Evolutionary conservation across 108 stramenopile genomes (phyloP).

Genomic region (Mayamaea pseudoterrestris): DNA sequence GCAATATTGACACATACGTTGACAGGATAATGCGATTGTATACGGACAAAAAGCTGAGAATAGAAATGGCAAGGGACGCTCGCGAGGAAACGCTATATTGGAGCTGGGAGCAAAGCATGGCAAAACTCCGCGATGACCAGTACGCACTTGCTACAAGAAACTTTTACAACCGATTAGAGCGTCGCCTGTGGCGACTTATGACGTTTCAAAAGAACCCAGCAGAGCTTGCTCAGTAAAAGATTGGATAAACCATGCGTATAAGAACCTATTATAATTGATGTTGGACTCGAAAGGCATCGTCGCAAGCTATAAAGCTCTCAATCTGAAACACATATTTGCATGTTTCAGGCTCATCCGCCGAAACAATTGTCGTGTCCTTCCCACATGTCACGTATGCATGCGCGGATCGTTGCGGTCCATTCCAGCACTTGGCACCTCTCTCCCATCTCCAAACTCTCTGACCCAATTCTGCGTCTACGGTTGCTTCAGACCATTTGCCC

Average conservation of each 20-base stretch:
- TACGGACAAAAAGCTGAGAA: background rate
- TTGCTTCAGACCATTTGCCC: constrained; percentile 32
- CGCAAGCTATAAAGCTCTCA: constrained; percentile 72
- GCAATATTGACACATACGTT: constrained; percentile 28
- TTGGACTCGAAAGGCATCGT: constrained; percentile 39
- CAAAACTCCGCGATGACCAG: background rate
- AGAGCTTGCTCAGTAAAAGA: background rate
- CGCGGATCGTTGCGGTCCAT: constrained; percentile 66
- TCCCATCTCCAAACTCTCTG: constrained; percentile 43
- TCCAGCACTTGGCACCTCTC: constrained; percentile 70
- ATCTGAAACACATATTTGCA: constrained; percentile 68
- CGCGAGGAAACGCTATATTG: constrained; percentile 1
- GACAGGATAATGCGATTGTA: constrained; percentile 3
- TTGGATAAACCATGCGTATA: too few relatives aligned
- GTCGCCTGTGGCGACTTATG: background rate
- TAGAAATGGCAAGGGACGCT: background rate
- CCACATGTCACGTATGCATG: constrained; percentile 59
- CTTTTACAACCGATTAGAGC: background rate
- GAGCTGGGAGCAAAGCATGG: constrained; percentile 5
- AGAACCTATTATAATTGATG: too few relatives aligned
- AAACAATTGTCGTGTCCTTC: constrained; percentile 42
- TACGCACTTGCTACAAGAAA: background rate
- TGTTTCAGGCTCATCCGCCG: constrained; percentile 75
- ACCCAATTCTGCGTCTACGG: constrained; percentile 24
- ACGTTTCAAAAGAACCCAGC: background rate